Conservation (phyloP, 2,329 filamentous ascomycete species). For the Tolypocladium sp. region DNA sequence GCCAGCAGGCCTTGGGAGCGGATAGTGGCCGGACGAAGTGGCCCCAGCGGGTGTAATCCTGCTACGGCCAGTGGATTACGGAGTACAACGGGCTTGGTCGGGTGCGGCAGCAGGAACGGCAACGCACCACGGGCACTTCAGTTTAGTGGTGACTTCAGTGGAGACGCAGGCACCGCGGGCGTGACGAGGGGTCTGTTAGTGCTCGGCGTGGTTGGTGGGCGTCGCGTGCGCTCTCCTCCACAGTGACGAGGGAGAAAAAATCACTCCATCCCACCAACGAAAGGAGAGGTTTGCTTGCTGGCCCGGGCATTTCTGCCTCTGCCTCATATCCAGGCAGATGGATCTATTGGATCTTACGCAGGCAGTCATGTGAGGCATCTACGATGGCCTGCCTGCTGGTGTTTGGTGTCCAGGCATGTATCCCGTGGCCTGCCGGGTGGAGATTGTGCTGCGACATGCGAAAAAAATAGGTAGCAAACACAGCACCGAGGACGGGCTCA, state of each 20-base stretch:
- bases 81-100: neutral
- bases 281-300: neutral
- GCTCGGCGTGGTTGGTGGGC: neutral
- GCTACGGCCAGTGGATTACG: neutral
- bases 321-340: neutral
- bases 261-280: neutral
- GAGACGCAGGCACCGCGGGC: neutral
- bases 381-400: neutral
- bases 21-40: neutral
- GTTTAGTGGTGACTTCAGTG: neutral
- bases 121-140: neutral
- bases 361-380: neutral
- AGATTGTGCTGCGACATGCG: neutral
- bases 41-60: neutral
- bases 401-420: neutral
- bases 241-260: neutral
- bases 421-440: neutral
- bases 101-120: neutral
- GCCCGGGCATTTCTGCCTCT: neutral
- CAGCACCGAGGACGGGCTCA: neutral
- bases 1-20: neutral
- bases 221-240: neutral
- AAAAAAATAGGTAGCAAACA: neutral
- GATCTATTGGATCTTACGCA: neutral
- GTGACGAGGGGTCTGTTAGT: neutral